Evolutionary conservation across 2,329 filamentous ascomycete genomes (phyloP).

Genomic region (Diaporthe citri): DNA sequence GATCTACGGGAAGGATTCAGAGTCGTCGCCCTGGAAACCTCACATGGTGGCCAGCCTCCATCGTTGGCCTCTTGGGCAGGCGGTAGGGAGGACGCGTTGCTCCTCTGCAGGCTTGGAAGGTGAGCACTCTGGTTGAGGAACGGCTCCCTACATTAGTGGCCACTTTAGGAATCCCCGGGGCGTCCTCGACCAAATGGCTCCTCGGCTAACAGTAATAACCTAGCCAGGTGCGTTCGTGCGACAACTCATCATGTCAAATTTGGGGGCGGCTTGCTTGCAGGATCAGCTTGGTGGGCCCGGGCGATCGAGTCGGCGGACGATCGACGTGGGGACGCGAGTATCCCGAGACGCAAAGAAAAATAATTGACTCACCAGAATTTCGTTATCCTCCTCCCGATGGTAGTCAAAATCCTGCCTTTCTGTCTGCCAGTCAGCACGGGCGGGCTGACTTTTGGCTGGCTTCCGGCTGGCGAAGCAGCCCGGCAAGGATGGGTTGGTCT

Average conservation of each 20-base stretch:
- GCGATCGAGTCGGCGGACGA: not conserved
- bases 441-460: not conserved
- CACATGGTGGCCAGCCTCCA: not conserved
- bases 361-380: not conserved
- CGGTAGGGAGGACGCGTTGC: not conserved
- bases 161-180: not conserved
- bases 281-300: not conserved
- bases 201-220: not conserved
- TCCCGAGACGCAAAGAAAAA: not conserved
- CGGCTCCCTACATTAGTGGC: not conserved
- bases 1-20: too few relatives aligned
- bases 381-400: not conserved
- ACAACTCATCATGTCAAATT: not conserved
- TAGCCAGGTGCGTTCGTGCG: not conserved
- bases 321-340: not conserved
- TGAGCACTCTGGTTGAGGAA: not conserved
- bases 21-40: not conserved
- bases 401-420: not conserved
- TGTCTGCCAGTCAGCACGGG: constrained; percentile 5
- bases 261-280: not conserved
- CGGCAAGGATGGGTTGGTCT: not conserved
- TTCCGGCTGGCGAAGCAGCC: too few relatives aligned
- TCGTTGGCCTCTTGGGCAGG: not conserved
- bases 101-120: not conserved
- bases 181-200: not conserved